These are phyloP conservation scores for Calocera viscosa DNA, from an alignment of 768 basidiomycete species.

Conservation along the genomic window DNA sequence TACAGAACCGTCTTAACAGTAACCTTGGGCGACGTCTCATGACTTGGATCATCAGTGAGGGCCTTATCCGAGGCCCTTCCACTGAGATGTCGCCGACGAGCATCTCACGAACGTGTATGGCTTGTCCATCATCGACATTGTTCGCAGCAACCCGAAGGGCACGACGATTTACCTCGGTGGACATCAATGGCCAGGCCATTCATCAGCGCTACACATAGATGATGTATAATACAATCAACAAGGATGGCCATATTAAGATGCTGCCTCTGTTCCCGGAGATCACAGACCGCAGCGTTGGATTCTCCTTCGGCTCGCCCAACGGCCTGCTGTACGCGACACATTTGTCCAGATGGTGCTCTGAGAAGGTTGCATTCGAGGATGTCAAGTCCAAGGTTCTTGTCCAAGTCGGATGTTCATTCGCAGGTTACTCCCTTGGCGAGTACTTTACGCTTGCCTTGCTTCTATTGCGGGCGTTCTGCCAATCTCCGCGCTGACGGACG, in stretches of 20 bases:
- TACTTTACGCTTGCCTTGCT: constrained; percentile 95
- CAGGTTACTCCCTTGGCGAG: constrained; percentile 96
- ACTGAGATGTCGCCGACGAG: constrained; percentile 93
- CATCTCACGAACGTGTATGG: constrained; percentile 92
- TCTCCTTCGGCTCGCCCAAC: constrained; percentile 95
- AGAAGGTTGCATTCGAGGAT: constrained; percentile 96
- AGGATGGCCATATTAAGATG: constrained; percentile 90
- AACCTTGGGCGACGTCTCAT: too few species aligned
- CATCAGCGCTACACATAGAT: constrained; percentile 99
- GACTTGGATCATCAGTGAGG: too few species aligned
- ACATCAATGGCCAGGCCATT: constrained; percentile 95
- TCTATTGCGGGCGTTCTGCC: constrained; percentile 95
- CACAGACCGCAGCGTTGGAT: constrained; percentile 82
- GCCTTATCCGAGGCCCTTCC: too few species aligned
- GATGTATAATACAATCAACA: constrained; percentile 94
- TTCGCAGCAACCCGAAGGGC: constrained; percentile 95
- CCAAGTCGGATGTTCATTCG: constrained; percentile 84
- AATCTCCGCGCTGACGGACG: constrained; percentile 88
- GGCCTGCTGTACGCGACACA: constrained; percentile 96
- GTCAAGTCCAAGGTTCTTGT: constrained; percentile 94
- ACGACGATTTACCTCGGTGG: constrained; percentile 99
- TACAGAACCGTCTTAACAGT: too few species aligned
- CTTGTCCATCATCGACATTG: constrained; percentile 97
- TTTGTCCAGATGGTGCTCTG: constrained; percentile 98
- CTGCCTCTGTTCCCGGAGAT: constrained; percentile 94